These are phyloP conservation scores for Xerocomus nothofagi DNA, from an alignment of 1,284 basidiomycete genomes.

Conservation along the genomic window DNA sequence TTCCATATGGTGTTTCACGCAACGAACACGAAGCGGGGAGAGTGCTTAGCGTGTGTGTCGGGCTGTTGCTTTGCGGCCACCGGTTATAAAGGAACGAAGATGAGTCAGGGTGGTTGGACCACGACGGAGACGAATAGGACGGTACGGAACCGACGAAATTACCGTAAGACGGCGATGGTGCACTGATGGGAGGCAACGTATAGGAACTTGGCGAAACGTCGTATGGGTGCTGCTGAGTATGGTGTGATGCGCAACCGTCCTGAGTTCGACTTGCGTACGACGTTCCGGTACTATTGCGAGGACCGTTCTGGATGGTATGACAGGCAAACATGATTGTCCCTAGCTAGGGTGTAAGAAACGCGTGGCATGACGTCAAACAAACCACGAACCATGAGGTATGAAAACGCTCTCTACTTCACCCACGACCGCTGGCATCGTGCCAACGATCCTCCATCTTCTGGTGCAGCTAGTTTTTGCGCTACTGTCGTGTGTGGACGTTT, in stretches of 20 bases:
- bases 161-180: constrained; percentile 29
- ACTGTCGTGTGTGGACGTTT: constrained; percentile 58
- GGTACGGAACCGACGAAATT: constrained; percentile 27
- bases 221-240: constrained; percentile 35
- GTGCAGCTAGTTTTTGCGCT: constrained; percentile 92
- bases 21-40: constrained; percentile 32
- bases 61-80: constrained; percentile 41
- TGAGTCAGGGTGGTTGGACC: constrained; percentile 46
- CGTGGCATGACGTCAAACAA: constrained; percentile 37
- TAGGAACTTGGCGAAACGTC: constrained; percentile 32
- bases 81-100: constrained; percentile 37
- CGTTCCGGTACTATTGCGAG: constrained; percentile 21
- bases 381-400: constrained; percentile 83
- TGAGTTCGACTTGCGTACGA: constrained; percentile 33
- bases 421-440: constrained; percentile 65
- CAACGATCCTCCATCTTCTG: constrained; percentile 83
- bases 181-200: constrained; percentile 34
- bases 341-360: constrained; percentile 39
- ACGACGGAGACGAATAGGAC: constrained; percentile 50
- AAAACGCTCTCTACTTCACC: constrained; percentile 85
- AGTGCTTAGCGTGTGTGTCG: constrained; percentile 36
- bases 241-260: constrained; percentile 44
- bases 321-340: constrained; percentile 82
- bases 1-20: constrained; percentile 32
- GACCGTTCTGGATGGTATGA: constrained; percentile 52